Conservation (phyloP, 2,329 filamentous ascomycete genomes). For the Bisporella sp. region DNA sequence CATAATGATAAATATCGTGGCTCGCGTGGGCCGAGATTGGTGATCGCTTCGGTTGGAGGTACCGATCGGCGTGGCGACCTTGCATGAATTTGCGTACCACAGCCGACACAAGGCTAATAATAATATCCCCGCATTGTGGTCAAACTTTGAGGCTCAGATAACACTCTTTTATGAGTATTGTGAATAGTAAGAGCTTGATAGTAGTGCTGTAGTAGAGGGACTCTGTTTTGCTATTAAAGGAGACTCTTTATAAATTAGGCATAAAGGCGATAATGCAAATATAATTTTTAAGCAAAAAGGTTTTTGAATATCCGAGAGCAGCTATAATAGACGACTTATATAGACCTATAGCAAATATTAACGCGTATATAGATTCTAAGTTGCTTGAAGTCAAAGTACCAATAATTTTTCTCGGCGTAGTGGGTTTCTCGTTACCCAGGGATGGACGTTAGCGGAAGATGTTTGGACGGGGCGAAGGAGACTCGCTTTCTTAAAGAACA, state of each 20-base stretch:
- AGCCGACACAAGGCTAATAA: background rate
- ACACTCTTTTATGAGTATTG: background rate
- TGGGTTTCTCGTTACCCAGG: background rate
- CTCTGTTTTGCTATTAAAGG: conserved; percentile 1
- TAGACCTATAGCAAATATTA: conserved; percentile 1
- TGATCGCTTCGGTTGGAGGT: too few relatives aligned
- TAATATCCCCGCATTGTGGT: background rate
- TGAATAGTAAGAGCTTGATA: background rate
- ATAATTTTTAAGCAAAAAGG: background rate
- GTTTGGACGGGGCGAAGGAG: too few relatives aligned
- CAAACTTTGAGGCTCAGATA: background rate
- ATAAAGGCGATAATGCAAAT: background rate
- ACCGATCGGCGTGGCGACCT: too few relatives aligned
- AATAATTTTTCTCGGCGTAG: background rate
- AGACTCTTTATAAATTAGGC: conserved; percentile 2
- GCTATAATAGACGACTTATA: background rate
- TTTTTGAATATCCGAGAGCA: background rate
- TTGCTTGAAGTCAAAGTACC: background rate
- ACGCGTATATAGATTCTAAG: background rate
- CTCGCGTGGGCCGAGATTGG: too few relatives aligned
- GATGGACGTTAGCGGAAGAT: too few relatives aligned
- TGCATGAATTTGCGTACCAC: too few relatives aligned
- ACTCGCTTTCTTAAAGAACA: too few relatives aligned
- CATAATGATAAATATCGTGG: too few relatives aligned
- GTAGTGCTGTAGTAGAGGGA: background rate